phyloP scores from a whole-genome alignment of 345 rosid species.

The Iberis pinnata region DNA sequence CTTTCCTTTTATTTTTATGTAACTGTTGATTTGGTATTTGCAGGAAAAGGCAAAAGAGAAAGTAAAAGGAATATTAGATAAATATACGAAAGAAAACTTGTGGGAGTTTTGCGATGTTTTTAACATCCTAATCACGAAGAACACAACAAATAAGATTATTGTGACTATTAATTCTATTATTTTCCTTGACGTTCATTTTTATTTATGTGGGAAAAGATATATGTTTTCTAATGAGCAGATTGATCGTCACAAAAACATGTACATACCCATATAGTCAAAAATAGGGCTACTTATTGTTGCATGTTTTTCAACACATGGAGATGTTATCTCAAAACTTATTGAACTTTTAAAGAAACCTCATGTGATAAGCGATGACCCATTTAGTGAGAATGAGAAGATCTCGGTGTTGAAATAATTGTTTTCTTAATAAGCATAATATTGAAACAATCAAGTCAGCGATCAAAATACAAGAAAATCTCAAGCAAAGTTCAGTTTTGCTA shows the following conservation, averaged over 20 bases:
- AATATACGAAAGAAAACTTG: conserved; percentile 76
- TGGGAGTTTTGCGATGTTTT: conserved; percentile 76
- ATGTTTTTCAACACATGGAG: conserved; percentile 49
- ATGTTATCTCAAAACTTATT: conserved; percentile 51
- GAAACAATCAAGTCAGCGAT: too few relatives aligned
- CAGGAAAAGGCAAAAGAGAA: conserved; percentile 79
- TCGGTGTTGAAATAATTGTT: not conserved
- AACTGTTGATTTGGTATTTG: conserved; percentile 20
- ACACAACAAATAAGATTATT: conserved; percentile 61
- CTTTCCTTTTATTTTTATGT: not conserved
- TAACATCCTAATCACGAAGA: conserved; percentile 57
- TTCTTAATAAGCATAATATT: too few relatives aligned
- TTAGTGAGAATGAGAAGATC: conserved; percentile 64
- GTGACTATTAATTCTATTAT: too few relatives aligned
- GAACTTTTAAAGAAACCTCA: conserved; percentile 82
- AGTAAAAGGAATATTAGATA: conserved; percentile 80
- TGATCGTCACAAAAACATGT: too few relatives aligned
- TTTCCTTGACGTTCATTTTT: too few relatives aligned
- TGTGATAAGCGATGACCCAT: conserved; percentile 47
- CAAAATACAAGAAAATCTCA: too few relatives aligned
- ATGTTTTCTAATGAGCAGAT: too few relatives aligned
- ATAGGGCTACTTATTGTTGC: conserved; percentile 2
- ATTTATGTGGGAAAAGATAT: too few relatives aligned
- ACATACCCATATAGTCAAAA: too few relatives aligned
- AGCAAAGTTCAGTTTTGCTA: too few relatives aligned